Evolutionary conservation across 371 early-diverging fungal species (phyloP).

Genomic region (Encephalitozoon cuniculi): DNA sequence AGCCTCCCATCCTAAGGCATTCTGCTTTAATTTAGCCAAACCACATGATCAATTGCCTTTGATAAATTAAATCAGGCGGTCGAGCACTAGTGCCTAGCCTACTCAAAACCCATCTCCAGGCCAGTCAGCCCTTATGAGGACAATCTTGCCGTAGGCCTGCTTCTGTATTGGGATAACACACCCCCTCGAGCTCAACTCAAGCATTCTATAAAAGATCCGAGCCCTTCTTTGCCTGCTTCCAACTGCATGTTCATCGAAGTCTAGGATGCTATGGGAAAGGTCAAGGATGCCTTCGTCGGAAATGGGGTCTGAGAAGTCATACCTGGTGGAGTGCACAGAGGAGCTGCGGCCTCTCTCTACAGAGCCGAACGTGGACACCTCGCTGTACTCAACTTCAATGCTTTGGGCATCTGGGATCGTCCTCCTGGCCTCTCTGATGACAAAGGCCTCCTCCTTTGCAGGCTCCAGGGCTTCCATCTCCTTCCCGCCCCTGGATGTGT

Average conservation of each 20-base stretch:
- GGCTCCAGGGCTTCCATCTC: background rate
- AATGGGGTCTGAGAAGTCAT: background rate
- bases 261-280: background rate
- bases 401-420: background rate
- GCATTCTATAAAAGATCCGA: background rate
- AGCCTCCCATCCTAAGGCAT: background rate
- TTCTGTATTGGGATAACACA: background rate
- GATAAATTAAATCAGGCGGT: background rate
- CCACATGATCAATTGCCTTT: background rate
- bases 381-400: background rate
- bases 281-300: background rate
- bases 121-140: background rate
- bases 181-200: background rate
- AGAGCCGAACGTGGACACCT: background rate
- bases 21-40: background rate
- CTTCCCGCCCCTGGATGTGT: background rate
- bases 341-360: background rate
- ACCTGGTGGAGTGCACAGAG: background rate
- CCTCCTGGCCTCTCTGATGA: background rate
- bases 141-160: background rate
- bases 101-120: background rate
- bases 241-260: background rate
- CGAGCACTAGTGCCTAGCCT: too few relatives aligned
- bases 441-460: background rate
- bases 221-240: background rate